phyloP scores from a whole-genome alignment of 148 eudicot species.

The Rhododendron ferrugineum region DNA sequence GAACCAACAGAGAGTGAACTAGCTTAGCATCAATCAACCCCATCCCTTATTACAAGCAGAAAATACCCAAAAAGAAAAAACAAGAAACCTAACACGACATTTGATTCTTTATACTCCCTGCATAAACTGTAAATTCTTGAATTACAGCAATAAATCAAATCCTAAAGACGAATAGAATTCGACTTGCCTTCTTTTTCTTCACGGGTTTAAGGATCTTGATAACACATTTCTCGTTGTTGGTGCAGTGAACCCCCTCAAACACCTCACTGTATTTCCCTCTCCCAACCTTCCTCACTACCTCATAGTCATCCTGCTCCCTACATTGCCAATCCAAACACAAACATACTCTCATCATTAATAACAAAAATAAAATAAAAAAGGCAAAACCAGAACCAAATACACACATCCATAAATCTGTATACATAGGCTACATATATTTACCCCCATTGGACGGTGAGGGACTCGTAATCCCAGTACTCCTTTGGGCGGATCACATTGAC shows the following conservation, averaged over 20 bases:
- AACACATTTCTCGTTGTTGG: conserved; percentile 75
- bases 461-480: conserved; percentile 90
- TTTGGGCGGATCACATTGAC: conserved; percentile 75
- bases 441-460: conserved; percentile 98
- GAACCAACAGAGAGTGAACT: background rate
- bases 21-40: background rate
- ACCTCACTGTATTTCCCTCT: conserved; percentile 97
- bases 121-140: background rate
- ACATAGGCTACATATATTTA: conserved; percentile 5
- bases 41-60: background rate
- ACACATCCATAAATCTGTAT: background rate
- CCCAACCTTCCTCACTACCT: conserved; percentile 95
- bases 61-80: background rate
- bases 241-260: conserved; percentile 74
- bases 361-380: background rate
- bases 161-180: background rate
- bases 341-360: background rate
- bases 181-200: conserved; percentile 84
- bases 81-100: background rate
- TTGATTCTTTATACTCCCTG: too few species aligned
- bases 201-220: conserved; percentile 94
- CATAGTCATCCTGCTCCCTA: conserved; percentile 95
- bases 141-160: background rate
- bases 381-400: background rate
- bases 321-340: conserved; percentile 11